Conservation (phyloP, 148 eudicot genomes). For the Rhododendron williamsianum region DNA sequence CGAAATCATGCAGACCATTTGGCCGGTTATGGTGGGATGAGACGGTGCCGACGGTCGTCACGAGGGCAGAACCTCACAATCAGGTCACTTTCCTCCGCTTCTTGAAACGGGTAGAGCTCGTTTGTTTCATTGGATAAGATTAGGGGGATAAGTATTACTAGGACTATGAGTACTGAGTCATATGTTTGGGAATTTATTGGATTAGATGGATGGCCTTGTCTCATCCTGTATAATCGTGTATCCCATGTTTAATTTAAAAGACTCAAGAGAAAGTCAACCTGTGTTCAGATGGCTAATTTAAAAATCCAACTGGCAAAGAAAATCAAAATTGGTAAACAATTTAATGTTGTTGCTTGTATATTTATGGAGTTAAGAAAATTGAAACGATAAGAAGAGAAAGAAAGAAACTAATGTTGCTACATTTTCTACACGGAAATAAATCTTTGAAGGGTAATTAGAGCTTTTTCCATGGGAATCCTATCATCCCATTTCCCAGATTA, state of each 20-base stretch:
- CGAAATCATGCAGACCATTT: conserved; percentile 55
- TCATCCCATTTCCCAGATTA: neutral
- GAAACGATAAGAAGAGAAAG: neutral
- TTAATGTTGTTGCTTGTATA: too few relatives aligned
- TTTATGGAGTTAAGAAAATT: too few relatives aligned
- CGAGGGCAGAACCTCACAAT: conserved; percentile 91
- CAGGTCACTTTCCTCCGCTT: conserved; percentile 27
- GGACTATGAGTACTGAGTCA: neutral
- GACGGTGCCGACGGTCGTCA: conserved; percentile 77
- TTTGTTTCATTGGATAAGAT: neutral
- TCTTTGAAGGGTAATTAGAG: too few relatives aligned
- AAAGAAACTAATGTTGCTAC: too few relatives aligned
- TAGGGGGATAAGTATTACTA: neutral
- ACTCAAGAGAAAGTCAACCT: too few relatives aligned
- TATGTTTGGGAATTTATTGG: neutral
- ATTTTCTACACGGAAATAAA: too few relatives aligned
- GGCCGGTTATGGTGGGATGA: conserved; percentile 89
- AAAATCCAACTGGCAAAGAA: too few relatives aligned
- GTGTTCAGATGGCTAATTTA: too few relatives aligned
- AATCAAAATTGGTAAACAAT: too few relatives aligned
- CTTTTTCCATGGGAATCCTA: neutral
- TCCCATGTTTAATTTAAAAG: neutral
- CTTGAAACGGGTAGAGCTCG: neutral
- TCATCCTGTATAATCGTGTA: neutral
- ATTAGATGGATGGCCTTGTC: neutral